Base-by-base conservation (phyloP, 2,329 filamentous ascomycete genomes). In the Fusarium poae region DNA sequence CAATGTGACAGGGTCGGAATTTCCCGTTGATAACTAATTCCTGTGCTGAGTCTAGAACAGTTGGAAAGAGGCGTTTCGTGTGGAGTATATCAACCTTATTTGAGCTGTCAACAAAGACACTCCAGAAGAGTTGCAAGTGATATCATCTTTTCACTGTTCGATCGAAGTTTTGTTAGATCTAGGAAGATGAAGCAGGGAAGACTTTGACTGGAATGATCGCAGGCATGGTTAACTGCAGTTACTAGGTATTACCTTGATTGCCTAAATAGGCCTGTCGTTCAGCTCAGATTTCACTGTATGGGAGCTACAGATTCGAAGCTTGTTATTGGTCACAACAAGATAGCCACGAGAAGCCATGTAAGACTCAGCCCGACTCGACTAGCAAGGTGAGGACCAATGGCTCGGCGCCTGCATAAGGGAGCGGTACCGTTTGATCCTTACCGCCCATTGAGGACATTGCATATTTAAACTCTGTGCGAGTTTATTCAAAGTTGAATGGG, bases 261-360 rank as follows among this genome's bases (percentile, higher is more conserved):
- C 29, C 34, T n/a, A 27, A 64, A n/a, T 40, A 52, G 37, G 43
- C 44, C 39, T 39, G 27, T 52, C 57, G 42, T 37, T 52, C 66
- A 63, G 66, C 66, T 69, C 62, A 57, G 25, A 27, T 25, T 44
- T 51, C 35, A 25, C 50, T 43, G 46, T 57, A 69, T 50, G 39
- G 52, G 35, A 27, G 27, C 35, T 53, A 51, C 57, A 56, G 42
- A 39, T 52, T 20, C 44, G 16, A 18, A 55, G 25, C 46, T 35
- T 37, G 3, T 35, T 25, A 69, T 69, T 69, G 66, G 66, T 11
- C 53, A 29, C 34, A 51, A 27, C 16, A 11, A 15, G 45, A 43
- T 35, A 69, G 66, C 66, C 66, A 70, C 53, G 56, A 48, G 50
- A 70, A 69, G 66, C 66, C 66, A 69, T 70, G 66, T 67, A 70